A percentile compares a stretch with the other conserved stretches of the same genome.
Conservation (phyloP, 192 early-diverging fungal genomes). For the Thoreauomyces humboldtii region DNA sequence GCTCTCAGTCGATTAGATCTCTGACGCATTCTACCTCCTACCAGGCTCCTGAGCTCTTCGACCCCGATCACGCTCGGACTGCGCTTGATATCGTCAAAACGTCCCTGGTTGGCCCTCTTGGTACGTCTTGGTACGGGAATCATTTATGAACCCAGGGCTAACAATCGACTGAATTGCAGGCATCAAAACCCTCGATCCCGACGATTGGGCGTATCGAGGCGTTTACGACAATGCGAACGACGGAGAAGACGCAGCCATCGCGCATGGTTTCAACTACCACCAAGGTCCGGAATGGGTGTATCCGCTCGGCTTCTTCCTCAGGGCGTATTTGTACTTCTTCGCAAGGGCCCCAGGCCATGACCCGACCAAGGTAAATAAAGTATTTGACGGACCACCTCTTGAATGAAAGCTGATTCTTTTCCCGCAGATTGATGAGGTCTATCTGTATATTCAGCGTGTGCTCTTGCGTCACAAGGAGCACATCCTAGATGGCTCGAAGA, state of each 20-base stretch:
- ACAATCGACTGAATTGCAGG: too few species aligned
- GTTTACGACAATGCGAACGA: slow-evolving; percentile 92
- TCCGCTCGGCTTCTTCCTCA: slow-evolving; percentile 85
- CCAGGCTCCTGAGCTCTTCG: slow-evolving; percentile 87
- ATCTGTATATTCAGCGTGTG: slow-evolving; percentile 65
- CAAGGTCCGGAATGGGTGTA: slow-evolving; percentile 99
- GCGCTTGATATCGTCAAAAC: slow-evolving; percentile 70
- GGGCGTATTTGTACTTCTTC: slow-evolving; percentile 76
- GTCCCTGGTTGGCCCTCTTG: slow-evolving; percentile 73
- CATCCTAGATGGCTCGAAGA: slow-evolving; percentile 54
- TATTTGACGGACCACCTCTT: too few species aligned
- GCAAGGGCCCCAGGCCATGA: slow-evolving; percentile 33
- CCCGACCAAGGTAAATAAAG: slow-evolving; percentile 12
- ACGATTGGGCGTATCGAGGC: slow-evolving; percentile 90
- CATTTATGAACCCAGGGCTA: too few species aligned
- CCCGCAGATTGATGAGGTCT: slow-evolving; percentile 26
- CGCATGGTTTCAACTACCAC: slow-evolving; percentile 98
- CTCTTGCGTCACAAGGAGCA: slow-evolving; percentile 76
- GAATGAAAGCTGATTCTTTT: too few species aligned
- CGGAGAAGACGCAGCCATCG: slow-evolving; percentile 73
- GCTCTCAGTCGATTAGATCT: background rate
- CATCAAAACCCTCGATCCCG: slow-evolving; percentile 95
- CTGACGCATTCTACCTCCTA: background rate
- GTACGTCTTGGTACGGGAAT: too few species aligned
- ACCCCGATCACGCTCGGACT: slow-evolving; percentile 67